Conservation (phyloP, 1,284 basidiomycete genomes). For the Microbotryum scabiosae region DNA sequence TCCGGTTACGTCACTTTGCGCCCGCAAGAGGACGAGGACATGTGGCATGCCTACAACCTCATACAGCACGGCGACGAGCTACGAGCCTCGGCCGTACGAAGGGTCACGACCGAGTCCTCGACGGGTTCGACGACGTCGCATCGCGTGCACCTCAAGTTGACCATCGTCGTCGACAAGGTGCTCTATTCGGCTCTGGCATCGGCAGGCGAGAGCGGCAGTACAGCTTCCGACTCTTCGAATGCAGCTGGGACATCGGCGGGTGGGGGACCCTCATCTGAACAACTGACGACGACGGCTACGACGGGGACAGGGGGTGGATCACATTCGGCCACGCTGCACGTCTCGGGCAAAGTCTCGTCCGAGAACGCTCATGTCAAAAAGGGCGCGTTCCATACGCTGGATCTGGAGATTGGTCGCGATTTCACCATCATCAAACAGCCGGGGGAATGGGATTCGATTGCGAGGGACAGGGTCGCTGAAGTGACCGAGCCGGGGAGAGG, state of each 20-base stretch:
- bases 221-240: not conserved
- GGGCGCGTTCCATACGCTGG: slow-evolving; percentile 91
- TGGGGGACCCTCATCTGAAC: not conserved
- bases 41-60: slow-evolving; percentile 99
- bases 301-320: slow-evolving; percentile 10
- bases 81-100: slow-evolving; percentile 77
- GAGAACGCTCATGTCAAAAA: slow-evolving; percentile 90
- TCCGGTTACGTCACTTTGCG: slow-evolving; percentile 80
- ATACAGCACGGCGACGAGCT: slow-evolving; percentile 81
- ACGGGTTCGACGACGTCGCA: slow-evolving; percentile 92
- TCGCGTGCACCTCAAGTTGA: slow-evolving; percentile 75
- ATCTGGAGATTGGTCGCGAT: slow-evolving; percentile 85
- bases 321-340: slow-evolving; percentile 53
- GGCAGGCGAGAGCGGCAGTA: not conserved
- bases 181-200: slow-evolving; percentile 35
- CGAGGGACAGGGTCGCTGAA: slow-evolving; percentile 72
- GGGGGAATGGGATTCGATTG: slow-evolving; percentile 77
- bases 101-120: slow-evolving; percentile 60
- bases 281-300: not conserved
- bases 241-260: not conserved
- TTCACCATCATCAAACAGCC: slow-evolving; percentile 80
- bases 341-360: slow-evolving; percentile 77
- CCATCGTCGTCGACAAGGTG: slow-evolving; percentile 62
- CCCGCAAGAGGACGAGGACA: slow-evolving; percentile 91
- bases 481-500: slow-evolving; percentile 83